phyloP scores from a whole-genome alignment of 768 basidiomycete species.

The Leucogyrophana mollusca region DNA sequence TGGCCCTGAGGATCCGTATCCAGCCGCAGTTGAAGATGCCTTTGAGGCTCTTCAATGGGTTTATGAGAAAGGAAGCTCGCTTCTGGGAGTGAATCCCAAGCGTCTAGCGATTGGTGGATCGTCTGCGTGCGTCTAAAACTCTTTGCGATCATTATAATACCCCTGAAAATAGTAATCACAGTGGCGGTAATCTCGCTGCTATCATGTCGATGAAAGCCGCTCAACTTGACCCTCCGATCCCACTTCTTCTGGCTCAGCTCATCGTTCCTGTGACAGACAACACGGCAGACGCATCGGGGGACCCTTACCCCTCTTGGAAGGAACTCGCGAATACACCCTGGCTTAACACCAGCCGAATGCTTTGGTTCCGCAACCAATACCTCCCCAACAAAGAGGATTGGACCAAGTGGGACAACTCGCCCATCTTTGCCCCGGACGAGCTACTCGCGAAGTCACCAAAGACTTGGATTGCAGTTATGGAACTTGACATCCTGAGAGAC shows the following conservation, averaged over 20 bases:
- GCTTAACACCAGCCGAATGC: conserved; percentile 62
- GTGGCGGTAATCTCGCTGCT: conserved; percentile 73
- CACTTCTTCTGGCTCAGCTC: conserved; percentile 60
- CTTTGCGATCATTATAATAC: not conserved
- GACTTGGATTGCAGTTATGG: conserved; percentile 67
- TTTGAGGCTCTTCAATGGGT: conserved; percentile 37
- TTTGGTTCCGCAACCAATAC: conserved; percentile 73
- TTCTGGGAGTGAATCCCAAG: conserved; percentile 47
- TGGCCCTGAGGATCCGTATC: conserved; percentile 31
- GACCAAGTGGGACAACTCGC: conserved; percentile 70
- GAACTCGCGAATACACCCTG: conserved; percentile 62
- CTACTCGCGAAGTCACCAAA: conserved; percentile 50
- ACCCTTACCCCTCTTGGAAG: conserved; percentile 49
- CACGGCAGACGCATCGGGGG: conserved; percentile 47
- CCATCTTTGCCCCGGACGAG: conserved; percentile 63
- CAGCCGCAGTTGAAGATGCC: conserved; percentile 31
- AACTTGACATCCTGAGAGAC: conserved; percentile 66
- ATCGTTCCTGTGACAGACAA: conserved; percentile 79
- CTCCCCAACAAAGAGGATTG: conserved; percentile 60
- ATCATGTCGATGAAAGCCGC: conserved; percentile 66
- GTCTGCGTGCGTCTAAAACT: conserved; percentile 48
- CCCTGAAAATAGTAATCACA: conserved; percentile 24
- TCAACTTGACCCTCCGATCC: conserved; percentile 45
- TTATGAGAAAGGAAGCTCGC: conserved; percentile 38
- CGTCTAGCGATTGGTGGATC: conserved; percentile 71